Evolutionary conservation across 164 flowering plant genomes (phyloP), one percentile per base, ranked within the genome.

Genomic region (Vitis rotundifolia): DNA sequence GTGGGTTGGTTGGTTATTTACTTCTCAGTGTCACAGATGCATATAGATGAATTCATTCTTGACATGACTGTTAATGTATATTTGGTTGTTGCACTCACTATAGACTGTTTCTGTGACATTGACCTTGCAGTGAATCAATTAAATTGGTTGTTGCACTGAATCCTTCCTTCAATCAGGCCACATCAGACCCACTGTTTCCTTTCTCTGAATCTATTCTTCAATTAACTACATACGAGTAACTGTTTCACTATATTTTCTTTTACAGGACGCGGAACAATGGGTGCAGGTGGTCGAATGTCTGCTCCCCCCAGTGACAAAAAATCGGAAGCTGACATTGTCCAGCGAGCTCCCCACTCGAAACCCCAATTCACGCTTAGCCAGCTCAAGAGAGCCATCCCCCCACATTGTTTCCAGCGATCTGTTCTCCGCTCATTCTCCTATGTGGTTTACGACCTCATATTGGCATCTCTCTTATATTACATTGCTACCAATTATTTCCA

Each of bases 351-450:
- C 0, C 19, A 52, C 70, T 55, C 80, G 3, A 86, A 83, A 58
- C 97, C 97, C 3, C 91, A 91, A 2, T 92, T 92, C 77, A 77
- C 91, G 0, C 69, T 89, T 11, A 64, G 92, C 44, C 83, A 92
- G 55, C 10, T 92, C 37, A 92, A 92, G 84, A 90, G 86, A 68
- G 92, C 91, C 74, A 86, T 90, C 56, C 97, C 97, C 10, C 89
- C 96, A 31, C 96, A 88, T 71, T 92, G 96, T 68, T 92, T 92
- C 84, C 53, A 84, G 56, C 91, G 97, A 50, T 92, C 96, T 8
- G 76, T 88, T 49, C 80, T 80, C 58, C 89, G 78, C 54, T 92
- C 96, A 12, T 89, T 88, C 79, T 86, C 95, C 61, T 90, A 89
- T 54, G 85, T 90, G 2, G 82, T 77, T 52, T 74, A 59, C 13